These are phyloP conservation scores for Colletotrichum sojae DNA, from an alignment of 2,329 filamentous ascomycete species.

Conservation along the genomic window DNA sequence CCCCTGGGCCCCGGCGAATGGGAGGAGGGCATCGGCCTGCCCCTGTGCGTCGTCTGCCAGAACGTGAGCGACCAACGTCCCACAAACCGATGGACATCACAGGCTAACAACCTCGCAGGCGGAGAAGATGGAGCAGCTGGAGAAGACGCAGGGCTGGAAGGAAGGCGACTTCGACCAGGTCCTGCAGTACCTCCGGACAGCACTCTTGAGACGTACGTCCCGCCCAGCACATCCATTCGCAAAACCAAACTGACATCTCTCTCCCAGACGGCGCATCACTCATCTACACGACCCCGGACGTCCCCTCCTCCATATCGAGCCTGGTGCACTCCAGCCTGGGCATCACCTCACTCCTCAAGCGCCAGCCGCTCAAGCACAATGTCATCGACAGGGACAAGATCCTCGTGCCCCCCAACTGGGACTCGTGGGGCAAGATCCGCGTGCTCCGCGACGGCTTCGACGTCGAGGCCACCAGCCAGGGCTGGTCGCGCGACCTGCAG, in stretches of 20 bases:
- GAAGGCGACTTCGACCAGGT: constrained; percentile 98
- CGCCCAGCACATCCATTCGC: background rate
- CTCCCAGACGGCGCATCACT: constrained; percentile 82
- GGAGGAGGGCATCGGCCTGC: constrained; percentile 89
- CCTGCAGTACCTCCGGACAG: constrained; percentile 90
- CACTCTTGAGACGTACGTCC: constrained; percentile 84
- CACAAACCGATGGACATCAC: background rate
- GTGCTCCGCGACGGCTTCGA: constrained; percentile 94
- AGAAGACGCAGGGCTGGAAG: constrained; percentile 92
- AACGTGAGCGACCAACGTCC: constrained; percentile 71
- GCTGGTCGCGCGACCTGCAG: constrained; percentile 89
- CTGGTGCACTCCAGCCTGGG: constrained; percentile 89
- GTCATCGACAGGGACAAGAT: constrained; percentile 96
- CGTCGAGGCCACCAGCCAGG: constrained; percentile 86
- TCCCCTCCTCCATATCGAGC: constrained; percentile 81
- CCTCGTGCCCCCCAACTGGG: constrained; percentile 95
- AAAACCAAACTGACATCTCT: constrained; percentile 43
- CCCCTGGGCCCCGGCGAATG: constrained; percentile 92
- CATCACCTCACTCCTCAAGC: constrained; percentile 86
- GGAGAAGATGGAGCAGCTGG: constrained; percentile 90
- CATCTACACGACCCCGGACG: constrained; percentile 85
- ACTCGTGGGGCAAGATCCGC: constrained; percentile 97
- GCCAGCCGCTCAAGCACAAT: constrained; percentile 86
- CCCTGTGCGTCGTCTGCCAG: constrained; percentile 95
- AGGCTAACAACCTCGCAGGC: constrained; percentile 64